These are phyloP conservation scores for Clonostachys chloroleuca DNA, from an alignment of 2,329 filamentous ascomycete species.

Conservation along the genomic window DNA sequence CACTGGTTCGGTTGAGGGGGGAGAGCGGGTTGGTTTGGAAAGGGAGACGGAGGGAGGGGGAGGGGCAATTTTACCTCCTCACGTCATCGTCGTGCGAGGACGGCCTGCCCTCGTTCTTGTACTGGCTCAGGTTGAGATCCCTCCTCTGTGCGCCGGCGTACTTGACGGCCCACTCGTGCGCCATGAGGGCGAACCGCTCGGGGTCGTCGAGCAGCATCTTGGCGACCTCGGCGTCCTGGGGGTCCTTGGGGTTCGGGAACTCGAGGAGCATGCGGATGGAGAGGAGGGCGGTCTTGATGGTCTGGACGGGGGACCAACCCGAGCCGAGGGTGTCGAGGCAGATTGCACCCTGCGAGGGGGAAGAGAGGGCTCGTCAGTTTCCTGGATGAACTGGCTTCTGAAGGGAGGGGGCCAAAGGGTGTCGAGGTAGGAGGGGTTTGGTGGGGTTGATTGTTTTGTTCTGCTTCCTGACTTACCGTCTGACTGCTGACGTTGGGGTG, in stretches of 20 bases:
- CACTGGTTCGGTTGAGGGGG: neutral
- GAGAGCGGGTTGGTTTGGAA: no score
- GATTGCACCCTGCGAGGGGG: conserved; percentile 71
- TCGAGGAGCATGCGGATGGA: conserved; percentile 91
- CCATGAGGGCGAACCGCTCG: conserved; percentile 73
- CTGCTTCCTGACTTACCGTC: conserved; percentile 56
- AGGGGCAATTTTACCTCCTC: no score
- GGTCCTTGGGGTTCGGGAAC: conserved; percentile 91
- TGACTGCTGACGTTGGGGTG: conserved; percentile 95
- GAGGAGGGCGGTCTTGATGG: conserved; percentile 91
- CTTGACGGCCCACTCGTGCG: conserved; percentile 85
- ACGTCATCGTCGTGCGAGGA: no score
- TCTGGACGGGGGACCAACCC: conserved; percentile 94
- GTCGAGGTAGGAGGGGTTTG: neutral
- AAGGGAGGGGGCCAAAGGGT: neutral
- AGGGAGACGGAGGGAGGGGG: no score
- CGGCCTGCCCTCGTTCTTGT: conserved; percentile 13
- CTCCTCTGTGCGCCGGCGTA: conserved; percentile 69
- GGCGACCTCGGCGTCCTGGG: conserved; percentile 93
- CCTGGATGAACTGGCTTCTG: neutral
- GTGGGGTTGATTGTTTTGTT: neutral
- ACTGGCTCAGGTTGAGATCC: conserved; percentile 27
- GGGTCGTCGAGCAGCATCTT: conserved; percentile 80
- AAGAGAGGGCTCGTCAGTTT: neutral
- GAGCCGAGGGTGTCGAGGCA: conserved; percentile 88